A percentile compares a stretch with the other conserved stretches of the same genome.
Conservation (phyloP, 805 yeast genomes). For the Yamadazyma takamatsuzukensis region DNA sequence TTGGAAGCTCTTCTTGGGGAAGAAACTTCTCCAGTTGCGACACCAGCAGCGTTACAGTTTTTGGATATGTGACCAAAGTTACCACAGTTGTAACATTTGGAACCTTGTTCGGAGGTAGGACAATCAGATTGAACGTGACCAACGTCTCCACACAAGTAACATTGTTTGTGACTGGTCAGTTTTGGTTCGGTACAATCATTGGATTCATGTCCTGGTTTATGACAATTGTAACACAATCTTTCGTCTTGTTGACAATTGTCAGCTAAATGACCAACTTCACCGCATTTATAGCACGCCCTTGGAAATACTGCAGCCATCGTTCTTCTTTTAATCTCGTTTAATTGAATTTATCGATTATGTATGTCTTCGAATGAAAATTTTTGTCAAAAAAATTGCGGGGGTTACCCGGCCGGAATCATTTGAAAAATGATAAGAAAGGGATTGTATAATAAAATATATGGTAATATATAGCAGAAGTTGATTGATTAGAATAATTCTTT, state of each 20-base stretch:
- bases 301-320: conserved; percentile 46
- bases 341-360: conserved; percentile 1
- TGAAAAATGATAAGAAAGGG: no score
- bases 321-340: conserved; percentile 1
- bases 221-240: conserved; percentile 90
- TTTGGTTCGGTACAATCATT: conserved; percentile 86
- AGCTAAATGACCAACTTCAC: conserved; percentile 87
- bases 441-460: no score
- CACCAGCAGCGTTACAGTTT: conserved; percentile 50
- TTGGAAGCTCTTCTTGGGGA: conserved; percentile 15
- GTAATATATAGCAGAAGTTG: no score
- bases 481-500: conserved; percentile 13
- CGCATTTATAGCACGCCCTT: conserved; percentile 89
- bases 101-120: conserved; percentile 58
- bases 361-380: conserved; percentile 8
- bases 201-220: conserved; percentile 85
- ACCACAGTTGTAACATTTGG: conserved; percentile 65
- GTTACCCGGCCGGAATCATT: neutral
- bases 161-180: conserved; percentile 80
- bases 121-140: conserved; percentile 91
- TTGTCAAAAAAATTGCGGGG: neutral
- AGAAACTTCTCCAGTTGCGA: conserved; percentile 2
- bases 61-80: conserved; percentile 77
- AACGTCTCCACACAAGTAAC: conserved; percentile 88
- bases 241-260: conserved; percentile 81